A percentile compares a stretch with the other conserved stretches of the same genome.
Evolutionary conservation across 306 rosid genomes (phyloP).

Genomic region (Dicorynia guianensis): DNA sequence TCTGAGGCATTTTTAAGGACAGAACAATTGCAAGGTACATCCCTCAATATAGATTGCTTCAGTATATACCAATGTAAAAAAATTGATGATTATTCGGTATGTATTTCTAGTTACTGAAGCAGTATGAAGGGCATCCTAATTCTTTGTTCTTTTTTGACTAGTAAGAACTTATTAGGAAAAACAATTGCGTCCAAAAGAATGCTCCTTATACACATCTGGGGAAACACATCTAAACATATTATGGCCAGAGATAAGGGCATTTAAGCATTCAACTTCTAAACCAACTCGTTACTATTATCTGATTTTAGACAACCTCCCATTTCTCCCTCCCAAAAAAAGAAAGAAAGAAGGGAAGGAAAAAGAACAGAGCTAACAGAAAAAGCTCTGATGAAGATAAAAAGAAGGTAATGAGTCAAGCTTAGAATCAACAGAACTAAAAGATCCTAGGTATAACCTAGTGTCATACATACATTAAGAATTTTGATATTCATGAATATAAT

Average conservation of each 20-base stretch:
- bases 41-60: not conserved
- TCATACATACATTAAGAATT: not conserved
- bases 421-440: not conserved
- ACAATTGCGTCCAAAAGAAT: not conserved
- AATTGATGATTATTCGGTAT: not conserved
- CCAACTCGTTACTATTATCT: not conserved
- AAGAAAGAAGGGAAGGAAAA: not conserved
- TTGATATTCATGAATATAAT: not conserved
- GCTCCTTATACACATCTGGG: not conserved
- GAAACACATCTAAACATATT: not conserved
- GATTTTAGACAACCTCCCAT: not conserved
- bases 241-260: not conserved
- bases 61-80: not conserved
- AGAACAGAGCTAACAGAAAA: constrained; percentile 10
- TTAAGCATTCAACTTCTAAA: not conserved
- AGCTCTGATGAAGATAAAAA: not conserved
- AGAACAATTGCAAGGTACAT: not conserved
- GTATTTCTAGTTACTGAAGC: not conserved
- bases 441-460: not conserved
- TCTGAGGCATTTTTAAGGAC: not conserved
- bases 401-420: not conserved
- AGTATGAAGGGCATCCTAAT: not conserved
- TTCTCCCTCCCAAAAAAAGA: not conserved
- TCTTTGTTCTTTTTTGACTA: constrained; percentile 4
- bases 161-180: not conserved